These are phyloP conservation scores for Neonectria punicea DNA, from an alignment of 2,329 filamentous ascomycete species.

Conservation along the genomic window DNA sequence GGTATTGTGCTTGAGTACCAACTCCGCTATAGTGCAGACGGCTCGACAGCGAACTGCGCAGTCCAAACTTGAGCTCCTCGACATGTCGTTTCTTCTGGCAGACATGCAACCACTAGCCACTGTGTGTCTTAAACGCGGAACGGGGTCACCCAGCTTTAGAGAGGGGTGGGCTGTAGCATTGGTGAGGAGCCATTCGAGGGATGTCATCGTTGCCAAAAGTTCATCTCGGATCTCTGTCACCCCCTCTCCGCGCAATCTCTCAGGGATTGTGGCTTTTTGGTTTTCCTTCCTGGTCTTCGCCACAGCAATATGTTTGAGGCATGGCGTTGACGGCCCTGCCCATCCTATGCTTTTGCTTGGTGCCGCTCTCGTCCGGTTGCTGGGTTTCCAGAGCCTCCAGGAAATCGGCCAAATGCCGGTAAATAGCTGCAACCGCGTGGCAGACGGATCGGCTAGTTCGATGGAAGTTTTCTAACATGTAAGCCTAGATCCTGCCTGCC, in stretches of 20 bases:
- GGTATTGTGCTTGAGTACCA: constrained; percentile 30
- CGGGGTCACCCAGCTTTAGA: constrained; percentile 19
- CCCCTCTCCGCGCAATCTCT: constrained; percentile 9
- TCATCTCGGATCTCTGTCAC: constrained; percentile 5
- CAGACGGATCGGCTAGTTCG: neutral
- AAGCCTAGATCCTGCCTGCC: neutral
- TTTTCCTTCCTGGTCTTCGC: constrained; percentile 26
- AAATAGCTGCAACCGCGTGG: neutral
- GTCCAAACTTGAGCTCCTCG: constrained; percentile 25
- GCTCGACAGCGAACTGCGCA: constrained; percentile 35
- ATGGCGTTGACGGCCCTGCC: constrained; percentile 4
- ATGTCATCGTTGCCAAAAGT: constrained; percentile 22
- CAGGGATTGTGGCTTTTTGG: constrained; percentile 10
- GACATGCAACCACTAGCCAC: constrained; percentile 28
- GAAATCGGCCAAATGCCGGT: neutral
- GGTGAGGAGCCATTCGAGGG: constrained; percentile 1
- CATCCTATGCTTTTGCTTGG: neutral
- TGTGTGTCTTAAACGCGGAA: constrained; percentile 32
- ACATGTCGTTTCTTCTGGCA: constrained; percentile 33
- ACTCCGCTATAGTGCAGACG: constrained; percentile 36
- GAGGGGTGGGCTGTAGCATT: constrained; percentile 7
- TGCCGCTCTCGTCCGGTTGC: too few species aligned
- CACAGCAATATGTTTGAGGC: constrained; percentile 13
- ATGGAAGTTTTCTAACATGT: neutral
- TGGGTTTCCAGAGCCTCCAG: neutral